Evolutionary conservation across 768 basidiomycete genomes (phyloP).

Genomic region (Pulveroboletus sp.): DNA sequence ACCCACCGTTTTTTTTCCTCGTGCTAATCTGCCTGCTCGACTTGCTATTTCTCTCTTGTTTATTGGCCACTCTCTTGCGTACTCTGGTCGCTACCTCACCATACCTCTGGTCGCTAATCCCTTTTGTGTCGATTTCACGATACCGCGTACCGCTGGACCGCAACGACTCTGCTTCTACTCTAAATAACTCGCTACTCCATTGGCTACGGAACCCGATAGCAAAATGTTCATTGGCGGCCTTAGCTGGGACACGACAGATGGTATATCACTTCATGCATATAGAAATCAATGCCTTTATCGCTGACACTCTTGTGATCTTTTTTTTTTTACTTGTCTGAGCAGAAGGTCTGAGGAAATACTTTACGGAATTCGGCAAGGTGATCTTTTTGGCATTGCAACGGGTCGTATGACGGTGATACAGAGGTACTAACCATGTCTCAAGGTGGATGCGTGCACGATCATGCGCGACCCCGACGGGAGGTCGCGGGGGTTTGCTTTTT

Average conservation of each 20-base stretch:
- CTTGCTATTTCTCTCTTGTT: conserved; percentile 24
- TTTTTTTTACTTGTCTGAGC: conserved; percentile 25
- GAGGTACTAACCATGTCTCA: conserved; percentile 21
- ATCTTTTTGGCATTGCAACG: conserved; percentile 14
- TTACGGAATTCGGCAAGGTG: conserved; percentile 77
- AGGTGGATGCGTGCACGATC: conserved; percentile 80
- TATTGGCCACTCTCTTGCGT: conserved; percentile 30
- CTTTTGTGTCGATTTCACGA: conserved; percentile 33
- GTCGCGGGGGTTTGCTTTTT: conserved; percentile 81
- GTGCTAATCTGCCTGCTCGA: conserved; percentile 28
- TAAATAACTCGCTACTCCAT: conserved; percentile 28
- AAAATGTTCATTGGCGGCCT: conserved; percentile 92
- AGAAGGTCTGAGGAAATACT: conserved; percentile 69
- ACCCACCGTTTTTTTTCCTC: conserved; percentile 20
- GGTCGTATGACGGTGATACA: neutral
- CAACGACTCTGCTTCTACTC: conserved; percentile 25
- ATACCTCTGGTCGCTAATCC: conserved; percentile 34
- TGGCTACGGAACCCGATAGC: conserved; percentile 46
- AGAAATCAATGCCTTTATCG: conserved; percentile 20
- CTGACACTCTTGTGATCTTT: conserved; percentile 24
- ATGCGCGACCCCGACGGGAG: conserved; percentile 78
- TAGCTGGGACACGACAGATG: conserved; percentile 91
- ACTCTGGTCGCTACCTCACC: conserved; percentile 32
- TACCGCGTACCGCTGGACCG: conserved; percentile 37
- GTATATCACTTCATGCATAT: conserved; percentile 44